Evolutionary conservation across 2,329 filamentous ascomycete species (phyloP), one percentile per base, ranked within the genome.

Genomic region (Aureobasidium sp.): DNA sequence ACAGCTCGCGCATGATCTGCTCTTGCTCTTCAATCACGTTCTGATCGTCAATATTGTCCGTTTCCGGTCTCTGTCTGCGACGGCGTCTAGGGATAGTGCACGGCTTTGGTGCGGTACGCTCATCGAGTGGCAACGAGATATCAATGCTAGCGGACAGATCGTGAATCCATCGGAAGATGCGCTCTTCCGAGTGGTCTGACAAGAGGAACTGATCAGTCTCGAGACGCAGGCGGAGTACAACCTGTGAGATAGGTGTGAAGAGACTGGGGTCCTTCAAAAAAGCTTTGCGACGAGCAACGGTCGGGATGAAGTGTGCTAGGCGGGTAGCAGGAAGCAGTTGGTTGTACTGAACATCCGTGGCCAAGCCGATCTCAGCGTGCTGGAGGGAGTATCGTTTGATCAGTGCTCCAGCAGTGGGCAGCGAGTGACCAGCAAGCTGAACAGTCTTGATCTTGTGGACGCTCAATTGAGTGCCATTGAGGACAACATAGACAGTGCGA

Each of bases 121-220:
- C 88, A 66, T 91, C 88, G 41, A 91, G 80, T 1, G 87, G 83
- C 0, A 82, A 78, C 13, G 87, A 84, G 25, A 91, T 82, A 68
- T 90, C 86, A 63, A 91, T 88, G 50, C 85, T 87, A n/a, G 86
- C 85, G 68, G 86, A 88, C 9, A 90, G 75, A 3, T 79, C 78
- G 68, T 90, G 85, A 2, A 90, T 75, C 85, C 88, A 89, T 54
- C 80, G 80, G 64, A 89, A 79, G 71, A 90, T 88, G 1, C 80
- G 83, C 61, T 84, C 81, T 59, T 89, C 77, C 55, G 85, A 82
- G 58, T 83, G 76, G 65, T 86, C 87, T 2, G 86, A 86, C 8
- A 91, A 74, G 25, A 91, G 74, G 63, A 91, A 85, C 68, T 91
- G 89, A 66, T 91, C 87, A 1, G 85, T 84, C 73, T 91, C 88